Evolutionary conservation across 345 rosid genomes (phyloP), one percentile per base, ranked within the genome.

Genomic region (Clausena lansium): DNA sequence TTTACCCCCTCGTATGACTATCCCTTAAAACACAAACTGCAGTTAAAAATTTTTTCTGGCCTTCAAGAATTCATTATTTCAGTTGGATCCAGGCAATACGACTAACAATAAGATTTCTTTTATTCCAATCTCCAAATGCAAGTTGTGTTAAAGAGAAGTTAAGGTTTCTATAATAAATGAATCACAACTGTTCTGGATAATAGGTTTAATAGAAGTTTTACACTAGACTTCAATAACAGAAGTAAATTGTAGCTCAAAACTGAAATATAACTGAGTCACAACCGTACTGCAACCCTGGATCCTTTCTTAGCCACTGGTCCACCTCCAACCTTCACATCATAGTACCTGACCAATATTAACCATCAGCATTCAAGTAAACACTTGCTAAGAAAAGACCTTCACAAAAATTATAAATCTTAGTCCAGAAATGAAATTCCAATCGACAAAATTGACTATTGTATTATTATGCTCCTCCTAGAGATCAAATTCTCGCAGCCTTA

Each of bases 201-300:
- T 17, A 52, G 7, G 22, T 52, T 50, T 7, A 4, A 52, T 27
- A 13, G 20, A 61, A 14, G 25, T 60, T 9, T 27, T 61, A 61
- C 33, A 61, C 65, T 27, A 27, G 65, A 27, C 35, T 27, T 3
- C 6, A 13, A 13, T 28, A 27, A 25, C 57, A 52, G 20, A 17
- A 52, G 7, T 17, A 52, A 19, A 52, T 52, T 60, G 33, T 14
- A 35, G 52, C 25, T 73, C 70, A 41, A 77, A 45, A 79, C 30
- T 59, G 77, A 84, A 83, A 79, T 87, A 75, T 79, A 89, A 86
- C 77, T 79, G 85, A 81, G 79, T 82, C 88, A 91, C 94, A 89
- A 92, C 93, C 94, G 85, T 95, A 95, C 97, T 91, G 99, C 99
- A 88, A 95, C 97, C 89, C 97, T 86, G 73, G 98, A 95, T 84